Conservation (phyloP, 192 early-diverging fungal species). For the Gamsiella multidivaricata region DNA sequence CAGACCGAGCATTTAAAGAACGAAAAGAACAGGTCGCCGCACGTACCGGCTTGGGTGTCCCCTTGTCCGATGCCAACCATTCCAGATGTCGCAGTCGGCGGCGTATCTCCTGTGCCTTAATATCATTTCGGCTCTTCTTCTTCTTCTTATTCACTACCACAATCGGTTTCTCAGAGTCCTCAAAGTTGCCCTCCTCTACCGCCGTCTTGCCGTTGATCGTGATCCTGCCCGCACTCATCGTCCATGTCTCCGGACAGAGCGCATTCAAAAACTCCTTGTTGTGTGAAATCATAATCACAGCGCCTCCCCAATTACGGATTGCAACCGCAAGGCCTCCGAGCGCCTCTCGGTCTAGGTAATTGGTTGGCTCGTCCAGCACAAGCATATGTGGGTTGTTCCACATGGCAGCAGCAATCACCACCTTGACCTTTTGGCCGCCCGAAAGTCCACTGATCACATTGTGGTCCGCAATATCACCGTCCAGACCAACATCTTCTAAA, state of each 20-base stretch:
- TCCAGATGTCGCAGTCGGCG: conserved; percentile 62
- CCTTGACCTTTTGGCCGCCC: conserved; percentile 89
- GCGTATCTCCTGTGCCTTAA: conserved; percentile 60
- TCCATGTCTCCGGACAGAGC: conserved; percentile 78
- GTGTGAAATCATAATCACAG: conserved; percentile 87
- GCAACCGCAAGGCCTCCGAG: conserved; percentile 79
- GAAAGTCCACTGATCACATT: conserved; percentile 80
- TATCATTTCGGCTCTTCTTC: conserved; percentile 66
- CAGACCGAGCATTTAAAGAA: too few relatives aligned
- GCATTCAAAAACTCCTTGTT: conserved; percentile 77
- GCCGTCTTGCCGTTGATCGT: conserved; percentile 57
- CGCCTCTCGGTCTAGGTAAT: conserved; percentile 81
- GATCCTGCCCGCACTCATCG: conserved; percentile 66
- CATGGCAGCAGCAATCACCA: conserved; percentile 86
- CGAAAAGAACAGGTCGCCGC: too few relatives aligned
- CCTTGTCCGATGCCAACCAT: conserved; percentile 56
- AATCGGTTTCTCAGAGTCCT: conserved; percentile 59
- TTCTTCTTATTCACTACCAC: conserved; percentile 65
- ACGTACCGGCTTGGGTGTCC: conserved; percentile 42
- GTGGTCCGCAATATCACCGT: conserved; percentile 81
- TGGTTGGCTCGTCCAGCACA: conserved; percentile 75
- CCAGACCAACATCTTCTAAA: conserved; percentile 79
- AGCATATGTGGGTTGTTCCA: conserved; percentile 89
- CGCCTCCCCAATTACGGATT: conserved; percentile 79
- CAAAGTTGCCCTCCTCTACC: conserved; percentile 57